Conservation (phyloP, 2,329 filamentous ascomycete species). For the Escovopsis sp. region DNA sequence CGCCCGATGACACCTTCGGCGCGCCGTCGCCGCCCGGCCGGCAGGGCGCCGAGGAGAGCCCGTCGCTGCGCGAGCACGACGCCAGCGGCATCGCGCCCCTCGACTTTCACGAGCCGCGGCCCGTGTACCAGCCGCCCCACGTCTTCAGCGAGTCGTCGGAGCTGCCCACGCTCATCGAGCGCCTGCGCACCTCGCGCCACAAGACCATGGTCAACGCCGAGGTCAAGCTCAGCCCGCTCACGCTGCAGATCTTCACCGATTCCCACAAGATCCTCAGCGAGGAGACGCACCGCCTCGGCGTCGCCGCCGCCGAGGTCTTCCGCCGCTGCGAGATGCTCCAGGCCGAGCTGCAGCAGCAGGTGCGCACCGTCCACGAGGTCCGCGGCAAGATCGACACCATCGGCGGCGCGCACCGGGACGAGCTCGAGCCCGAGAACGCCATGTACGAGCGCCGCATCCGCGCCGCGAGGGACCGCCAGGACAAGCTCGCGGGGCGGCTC, state of each 20-base stretch:
- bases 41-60: no score
- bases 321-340: conserved; percentile 53
- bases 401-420: conserved; percentile 28
- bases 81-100: conserved; percentile 28
- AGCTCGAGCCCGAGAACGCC: conserved; percentile 35
- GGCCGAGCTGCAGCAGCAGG: conserved; percentile 50
- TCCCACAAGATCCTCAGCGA: conserved; percentile 55
- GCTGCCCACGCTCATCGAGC: conserved; percentile 39
- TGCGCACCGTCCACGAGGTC: conserved; percentile 49
- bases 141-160: conserved; percentile 41
- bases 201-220: conserved; percentile 49
- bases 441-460: conserved; percentile 44
- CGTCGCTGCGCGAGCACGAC: conserved; percentile 23
- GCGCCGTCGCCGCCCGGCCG: conserved; percentile 19
- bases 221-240: conserved; percentile 53
- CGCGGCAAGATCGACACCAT: conserved; percentile 51
- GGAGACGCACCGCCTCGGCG: conserved; percentile 53
- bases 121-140: conserved; percentile 47
- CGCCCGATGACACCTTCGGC: conserved; percentile 35
- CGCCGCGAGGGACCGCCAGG: conserved; percentile 38
- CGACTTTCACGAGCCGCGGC: conserved; percentile 47
- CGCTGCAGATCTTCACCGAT: conserved; percentile 55
- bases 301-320: conserved; percentile 59
- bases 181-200: conserved; percentile 42
- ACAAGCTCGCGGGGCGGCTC: conserved; percentile 40